These are phyloP conservation scores for Desmodesmus armatus DNA, from an alignment of 139 green algal species.

Conservation along the genomic window DNA sequence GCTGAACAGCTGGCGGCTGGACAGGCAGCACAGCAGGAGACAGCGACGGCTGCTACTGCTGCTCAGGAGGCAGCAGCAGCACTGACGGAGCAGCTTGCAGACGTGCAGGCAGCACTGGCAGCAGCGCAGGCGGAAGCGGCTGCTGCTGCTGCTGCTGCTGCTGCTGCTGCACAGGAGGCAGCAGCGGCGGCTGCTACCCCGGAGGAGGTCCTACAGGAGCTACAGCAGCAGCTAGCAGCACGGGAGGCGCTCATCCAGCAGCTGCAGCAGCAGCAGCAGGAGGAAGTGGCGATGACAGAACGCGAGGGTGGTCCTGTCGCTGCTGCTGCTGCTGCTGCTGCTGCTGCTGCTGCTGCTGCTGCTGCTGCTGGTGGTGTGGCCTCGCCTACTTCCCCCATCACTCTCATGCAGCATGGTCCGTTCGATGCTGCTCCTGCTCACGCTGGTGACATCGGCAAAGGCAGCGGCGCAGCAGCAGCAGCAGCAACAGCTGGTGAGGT, in stretches of 20 bases:
- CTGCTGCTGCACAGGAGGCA: constrained; percentile 20
- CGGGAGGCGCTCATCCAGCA: constrained; percentile 9
- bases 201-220: constrained; percentile 6
- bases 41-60: no score
- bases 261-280: constrained; percentile 28
- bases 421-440: neutral
- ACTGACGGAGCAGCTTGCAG: neutral
- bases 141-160: neutral
- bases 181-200: neutral
- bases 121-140: neutral
- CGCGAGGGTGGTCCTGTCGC: neutral
- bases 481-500: constrained; percentile 9
- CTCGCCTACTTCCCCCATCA: no score
- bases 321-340: neutral
- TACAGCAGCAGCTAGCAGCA: constrained; percentile 39
- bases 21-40: no score
- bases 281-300: neutral
- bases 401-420: neutral
- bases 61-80: neutral
- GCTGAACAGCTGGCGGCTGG: no score
- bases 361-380: neutral
- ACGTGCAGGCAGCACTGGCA: neutral
- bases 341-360: neutral
- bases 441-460: neutral
- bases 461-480: constrained; percentile 25